phyloP scores from a whole-genome alignment of 2,329 filamentous ascomycete genomes.

The Dryadomyces quercus-mongolicae region DNA sequence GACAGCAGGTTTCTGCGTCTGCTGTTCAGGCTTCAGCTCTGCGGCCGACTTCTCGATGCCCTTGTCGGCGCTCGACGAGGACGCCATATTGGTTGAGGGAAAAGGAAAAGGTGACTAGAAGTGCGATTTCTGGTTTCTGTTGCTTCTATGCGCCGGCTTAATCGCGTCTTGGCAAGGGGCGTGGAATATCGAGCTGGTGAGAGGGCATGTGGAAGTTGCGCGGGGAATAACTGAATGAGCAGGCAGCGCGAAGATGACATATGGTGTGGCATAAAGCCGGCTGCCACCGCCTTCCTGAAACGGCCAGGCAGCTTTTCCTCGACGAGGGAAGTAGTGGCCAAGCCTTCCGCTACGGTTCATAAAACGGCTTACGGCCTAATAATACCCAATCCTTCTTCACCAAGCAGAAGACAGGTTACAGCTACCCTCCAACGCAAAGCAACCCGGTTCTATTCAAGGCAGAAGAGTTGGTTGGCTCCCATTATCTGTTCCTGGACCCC shows the following conservation, averaged over 20 bases:
- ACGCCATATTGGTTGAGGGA: conserved; percentile 16
- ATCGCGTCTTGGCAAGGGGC: too few species aligned
- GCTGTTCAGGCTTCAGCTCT: conserved; percentile 43
- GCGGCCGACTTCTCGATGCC: conserved; percentile 24
- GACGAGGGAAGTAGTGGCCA: too few species aligned
- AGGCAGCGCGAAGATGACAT: not conserved
- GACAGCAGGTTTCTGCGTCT: conserved; percentile 31
- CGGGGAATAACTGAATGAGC: too few species aligned
- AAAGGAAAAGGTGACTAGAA: too few species aligned
- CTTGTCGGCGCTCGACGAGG: conserved; percentile 15
- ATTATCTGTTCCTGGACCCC: not conserved
- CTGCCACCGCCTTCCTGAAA: conserved; percentile 6
- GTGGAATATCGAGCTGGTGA: too few species aligned
- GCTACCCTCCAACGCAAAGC: too few species aligned
- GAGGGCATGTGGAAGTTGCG: too few species aligned
- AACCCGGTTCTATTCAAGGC: not conserved
- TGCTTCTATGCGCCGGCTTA: too few species aligned
- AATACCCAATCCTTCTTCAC: too few species aligned
- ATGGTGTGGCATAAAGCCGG: not conserved
- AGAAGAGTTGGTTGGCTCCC: not conserved
- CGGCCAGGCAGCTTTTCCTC: not conserved
- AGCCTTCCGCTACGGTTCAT: too few species aligned
- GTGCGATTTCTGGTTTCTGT: not conserved
- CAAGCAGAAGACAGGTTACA: too few species aligned
- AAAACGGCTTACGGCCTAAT: too few species aligned